Conservation (phyloP, 352 stramenopile genomes). For the Phytophthora cryptogea region DNA sequence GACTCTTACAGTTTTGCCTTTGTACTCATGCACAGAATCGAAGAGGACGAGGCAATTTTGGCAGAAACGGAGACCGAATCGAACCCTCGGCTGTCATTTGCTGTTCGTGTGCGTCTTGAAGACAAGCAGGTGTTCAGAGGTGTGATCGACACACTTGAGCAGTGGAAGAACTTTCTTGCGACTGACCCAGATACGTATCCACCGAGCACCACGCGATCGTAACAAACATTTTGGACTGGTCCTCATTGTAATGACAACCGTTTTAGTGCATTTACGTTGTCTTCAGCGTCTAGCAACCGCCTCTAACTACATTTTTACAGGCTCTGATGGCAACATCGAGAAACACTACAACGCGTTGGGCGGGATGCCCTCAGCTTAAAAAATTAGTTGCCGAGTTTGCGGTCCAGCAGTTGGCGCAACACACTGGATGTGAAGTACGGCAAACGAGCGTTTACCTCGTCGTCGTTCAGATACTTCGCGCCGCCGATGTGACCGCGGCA, state of each 20-base stretch:
- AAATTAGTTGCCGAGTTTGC: conserved; percentile 53
- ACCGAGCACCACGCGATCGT: conserved; percentile 30
- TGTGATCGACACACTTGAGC: conserved; percentile 40
- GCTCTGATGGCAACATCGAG: conserved; percentile 1
- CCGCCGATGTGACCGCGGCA: conserved; percentile 77
- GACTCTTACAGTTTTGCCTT: background rate
- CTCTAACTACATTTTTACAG: conserved; percentile 14
- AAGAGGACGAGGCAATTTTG: conserved; percentile 47
- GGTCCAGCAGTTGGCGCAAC: conserved; percentile 62
- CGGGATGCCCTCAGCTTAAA: conserved; percentile 1
- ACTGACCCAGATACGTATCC: conserved; percentile 39
- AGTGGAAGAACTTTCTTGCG: conserved; percentile 44
- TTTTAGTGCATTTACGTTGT: conserved; percentile 24
- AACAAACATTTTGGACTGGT: background rate
- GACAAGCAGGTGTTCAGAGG: conserved; percentile 53
- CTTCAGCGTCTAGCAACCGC: conserved; percentile 1
- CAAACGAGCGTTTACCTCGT: conserved; percentile 52
- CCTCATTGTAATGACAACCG: conserved; percentile 9
- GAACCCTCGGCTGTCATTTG: conserved; percentile 33
- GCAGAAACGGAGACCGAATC: conserved; percentile 23
- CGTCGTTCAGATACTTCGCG: conserved; percentile 79
- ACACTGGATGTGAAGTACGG: conserved; percentile 78
- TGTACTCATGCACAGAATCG: conserved; percentile 35
- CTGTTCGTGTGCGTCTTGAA: conserved; percentile 50
- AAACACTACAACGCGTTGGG: background rate